Evolutionary conservation across 2,329 filamentous ascomycete genomes (phyloP), one percentile per base, ranked within the genome.

Genomic region (Cladophialophora immunda): DNA sequence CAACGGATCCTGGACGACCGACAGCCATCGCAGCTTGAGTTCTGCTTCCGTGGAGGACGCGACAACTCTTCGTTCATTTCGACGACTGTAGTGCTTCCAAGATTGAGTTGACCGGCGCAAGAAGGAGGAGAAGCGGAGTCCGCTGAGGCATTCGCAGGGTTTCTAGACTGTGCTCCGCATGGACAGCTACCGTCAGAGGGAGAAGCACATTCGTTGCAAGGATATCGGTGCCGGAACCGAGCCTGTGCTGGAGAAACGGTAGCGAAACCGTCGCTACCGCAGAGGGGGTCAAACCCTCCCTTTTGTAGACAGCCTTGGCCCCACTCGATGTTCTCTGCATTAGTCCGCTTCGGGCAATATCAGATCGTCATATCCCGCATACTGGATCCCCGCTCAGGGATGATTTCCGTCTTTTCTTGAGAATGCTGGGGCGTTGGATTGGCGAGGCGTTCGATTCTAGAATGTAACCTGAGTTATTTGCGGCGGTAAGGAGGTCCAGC

Each of bases 11-110:
- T 55, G 11, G 52, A 55, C 13, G 52, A 17, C 3, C 52, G 52
- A 9, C 52, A 55, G 30, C 52, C 52, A 11, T 55, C 25, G 15
- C 52, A 55, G 52, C 52, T 55, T 3, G 52, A 55, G 25, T 55
- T 55, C 27, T 55, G 52, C 19, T 55, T 55, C 11, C 52, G 15
- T 3, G 19, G 52, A 29, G 52, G 52, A 30, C 52, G 27, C 3
- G 6, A 13, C 27, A 27, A 22, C 52, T 55, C 13, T 30, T 29
- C 19, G 50, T 6, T 25, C 52, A 55, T 55, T 32, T 13, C n/a
- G 17, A 6, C 38, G 6, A 7, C 17, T 1, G 38, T 5, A 25
- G 1, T 22, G 41, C 41, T 25, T 22, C 13, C 11, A 4, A 34
- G 6, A 3, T 41, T 5, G 5, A 41, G 38, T 41, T 11, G 17